Percentiles rank a stretch among this genome's conserved stretches.
These are phyloP conservation scores for Candida chilensis DNA, from an alignment of 805 yeast species.

Conservation along the genomic window DNA sequence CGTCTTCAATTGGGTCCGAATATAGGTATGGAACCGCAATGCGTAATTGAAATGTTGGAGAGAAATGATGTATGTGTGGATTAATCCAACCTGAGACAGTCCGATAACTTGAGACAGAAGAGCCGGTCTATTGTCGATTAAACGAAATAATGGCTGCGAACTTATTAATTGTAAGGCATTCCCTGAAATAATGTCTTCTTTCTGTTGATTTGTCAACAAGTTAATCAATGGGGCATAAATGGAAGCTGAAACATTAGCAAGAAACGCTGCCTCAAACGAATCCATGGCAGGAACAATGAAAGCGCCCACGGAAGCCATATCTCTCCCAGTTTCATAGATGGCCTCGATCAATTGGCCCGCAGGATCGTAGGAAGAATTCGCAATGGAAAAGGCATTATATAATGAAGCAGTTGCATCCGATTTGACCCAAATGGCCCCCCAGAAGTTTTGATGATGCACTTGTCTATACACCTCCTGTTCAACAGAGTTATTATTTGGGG, in stretches of 20 bases:
- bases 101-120: constrained; percentile 44
- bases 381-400: constrained; percentile 25
- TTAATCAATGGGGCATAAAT: constrained; percentile 15
- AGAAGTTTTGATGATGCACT: constrained; percentile 47
- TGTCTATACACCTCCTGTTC: constrained; percentile 28
- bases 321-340: constrained; percentile 58
- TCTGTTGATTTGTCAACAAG: no score
- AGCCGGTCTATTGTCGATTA: constrained; percentile 41
- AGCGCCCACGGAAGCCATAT: constrained; percentile 28
- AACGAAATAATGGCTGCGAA: constrained; percentile 20
- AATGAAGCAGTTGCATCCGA: constrained; percentile 38
- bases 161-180: constrained; percentile 5
- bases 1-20: constrained; percentile 35
- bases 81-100: constrained; percentile 68
- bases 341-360: constrained; percentile 21
- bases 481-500: constrained; percentile 13
- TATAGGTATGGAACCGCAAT: constrained; percentile 37
- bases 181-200: no score
- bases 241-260: constrained; percentile 6
- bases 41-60: constrained; percentile 65
- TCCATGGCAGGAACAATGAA: constrained; percentile 8
- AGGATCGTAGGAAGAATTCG: constrained; percentile 17
- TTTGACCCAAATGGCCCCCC: constrained; percentile 53
- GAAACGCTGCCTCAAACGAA: constrained; percentile 21
- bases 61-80: constrained; percentile 61